A percentile compares a stretch with the other conserved stretches of the same genome.
Evolutionary conservation across 352 stramenopile species (phyloP).

Genomic region (Globisporangium viniferum): DNA sequence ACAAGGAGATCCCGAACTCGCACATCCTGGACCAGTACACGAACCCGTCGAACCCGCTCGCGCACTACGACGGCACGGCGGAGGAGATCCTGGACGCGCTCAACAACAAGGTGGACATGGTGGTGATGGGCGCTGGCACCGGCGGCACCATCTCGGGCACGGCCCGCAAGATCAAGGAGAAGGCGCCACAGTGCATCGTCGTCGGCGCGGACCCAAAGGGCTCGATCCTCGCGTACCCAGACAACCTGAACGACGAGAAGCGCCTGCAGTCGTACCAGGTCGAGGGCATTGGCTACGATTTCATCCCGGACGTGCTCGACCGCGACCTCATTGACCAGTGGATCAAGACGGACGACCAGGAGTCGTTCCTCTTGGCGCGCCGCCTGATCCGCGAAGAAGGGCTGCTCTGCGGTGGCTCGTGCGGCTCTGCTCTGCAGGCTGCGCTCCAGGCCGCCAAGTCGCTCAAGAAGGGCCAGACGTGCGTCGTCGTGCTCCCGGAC

Average conservation of each 20-base stretch:
- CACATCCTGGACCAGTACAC: constrained; percentile 96
- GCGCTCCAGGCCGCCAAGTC: constrained; percentile 77
- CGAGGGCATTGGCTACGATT: constrained; percentile 97
- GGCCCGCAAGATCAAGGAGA: constrained; percentile 92
- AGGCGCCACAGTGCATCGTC: constrained; percentile 78
- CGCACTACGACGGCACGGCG: constrained; percentile 94
- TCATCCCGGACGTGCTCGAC: constrained; percentile 94
- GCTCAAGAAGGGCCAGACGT: constrained; percentile 87
- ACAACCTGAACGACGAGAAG: constrained; percentile 91
- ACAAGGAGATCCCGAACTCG: constrained; percentile 91
- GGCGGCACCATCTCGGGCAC: constrained; percentile 94
- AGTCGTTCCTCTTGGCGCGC: constrained; percentile 93
- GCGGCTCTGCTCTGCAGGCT: constrained; percentile 82
- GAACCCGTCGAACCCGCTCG: constrained; percentile 93
- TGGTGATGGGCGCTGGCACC: constrained; percentile 93
- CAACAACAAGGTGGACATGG: constrained; percentile 92
- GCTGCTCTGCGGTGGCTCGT: constrained; percentile 92
- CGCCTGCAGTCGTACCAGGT: constrained; percentile 89
- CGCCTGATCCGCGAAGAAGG: constrained; percentile 94
- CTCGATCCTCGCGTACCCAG: constrained; percentile 91
- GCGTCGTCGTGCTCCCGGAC: constrained; percentile 94
- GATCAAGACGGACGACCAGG: constrained; percentile 94
- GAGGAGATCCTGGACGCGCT: constrained; percentile 93
- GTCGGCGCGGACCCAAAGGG: constrained; percentile 90
- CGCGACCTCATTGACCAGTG: constrained; percentile 90